These are phyloP conservation scores for Pichia ethanolica DNA, from an alignment of 805 yeast species.

Conservation along the genomic window DNA sequence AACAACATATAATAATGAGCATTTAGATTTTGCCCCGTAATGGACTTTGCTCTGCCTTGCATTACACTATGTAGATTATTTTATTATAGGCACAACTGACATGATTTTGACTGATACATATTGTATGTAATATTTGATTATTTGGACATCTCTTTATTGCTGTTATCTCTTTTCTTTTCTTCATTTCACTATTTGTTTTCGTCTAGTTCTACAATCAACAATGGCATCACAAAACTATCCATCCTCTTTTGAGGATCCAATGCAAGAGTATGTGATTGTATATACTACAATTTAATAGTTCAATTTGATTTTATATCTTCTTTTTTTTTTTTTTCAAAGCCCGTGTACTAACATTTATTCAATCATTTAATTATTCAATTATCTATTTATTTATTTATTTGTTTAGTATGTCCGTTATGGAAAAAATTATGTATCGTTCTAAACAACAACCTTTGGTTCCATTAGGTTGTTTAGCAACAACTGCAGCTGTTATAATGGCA, in stretches of 20 bases:
- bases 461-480: conserved; percentile 68
- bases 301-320: neutral
- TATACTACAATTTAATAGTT: neutral
- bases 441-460: conserved; percentile 90
- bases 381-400: neutral
- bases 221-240: conserved; percentile 38
- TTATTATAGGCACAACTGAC: too few species aligned
- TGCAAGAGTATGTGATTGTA: conserved; percentile 38
- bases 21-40: too few species aligned
- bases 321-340: neutral
- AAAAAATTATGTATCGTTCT: conserved; percentile 53
- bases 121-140: too few species aligned
- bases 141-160: too few species aligned
- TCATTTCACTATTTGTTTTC: too few species aligned
- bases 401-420: conserved; percentile 39
- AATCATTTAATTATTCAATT: too few species aligned
- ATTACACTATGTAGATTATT: too few species aligned
- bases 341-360: neutral
- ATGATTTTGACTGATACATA: too few species aligned
- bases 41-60: too few species aligned
- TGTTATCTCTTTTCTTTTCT: too few species aligned
- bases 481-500: conserved; percentile 74
- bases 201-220: neutral
- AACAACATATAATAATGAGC: too few species aligned
- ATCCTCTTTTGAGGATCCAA: conserved; percentile 41